Percentiles rank a stretch among this genome's conserved stretches.
Evolutionary conservation across 2,329 filamentous ascomycete genomes (phyloP).

Genomic region (Cercospora sesami): DNA sequence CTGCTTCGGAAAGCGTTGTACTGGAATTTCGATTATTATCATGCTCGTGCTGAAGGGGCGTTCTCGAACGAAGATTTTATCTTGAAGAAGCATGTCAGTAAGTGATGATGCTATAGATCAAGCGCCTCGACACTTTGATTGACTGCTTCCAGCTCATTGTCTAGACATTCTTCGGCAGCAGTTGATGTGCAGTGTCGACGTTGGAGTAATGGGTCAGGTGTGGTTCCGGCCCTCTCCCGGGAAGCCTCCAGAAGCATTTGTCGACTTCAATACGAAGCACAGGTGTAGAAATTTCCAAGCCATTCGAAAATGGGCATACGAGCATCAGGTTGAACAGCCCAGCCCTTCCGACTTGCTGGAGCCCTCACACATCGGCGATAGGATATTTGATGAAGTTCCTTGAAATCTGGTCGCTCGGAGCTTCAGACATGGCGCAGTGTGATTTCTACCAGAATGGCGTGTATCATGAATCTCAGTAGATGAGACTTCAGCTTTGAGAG

Average conservation of each 20-base stretch:
- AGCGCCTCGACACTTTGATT: neutral
- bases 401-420: neutral
- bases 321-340: constrained; percentile 51
- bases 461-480: neutral
- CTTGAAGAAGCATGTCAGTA: constrained; percentile 58
- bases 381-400: neutral
- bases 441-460: neutral
- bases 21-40: constrained; percentile 63
- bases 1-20: constrained; percentile 59
- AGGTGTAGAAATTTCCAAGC: constrained; percentile 59
- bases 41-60: constrained; percentile 49
- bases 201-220: constrained; percentile 61
- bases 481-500: neutral
- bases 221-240: constrained; percentile 50
- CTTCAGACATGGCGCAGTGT: neutral
- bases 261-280: constrained; percentile 64
- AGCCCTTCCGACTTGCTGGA: constrained; percentile 47
- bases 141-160: constrained; percentile 53
- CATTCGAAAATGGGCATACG: constrained; percentile 56
- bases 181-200: constrained; percentile 63
- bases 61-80: constrained; percentile 60
- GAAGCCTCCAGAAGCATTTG: constrained; percentile 49
- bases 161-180: constrained; percentile 63
- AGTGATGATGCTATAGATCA: constrained; percentile 35
- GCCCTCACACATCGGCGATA: constrained; percentile 41